A percentile compares a stretch with the other conserved stretches of the same genome.
Conservation (phyloP, 129 eudicot genomes). For the sunflower (Helianthus annuus) region HanXRQr2.0-SUNRISE NC_035444.2:32072201-32072700, state of each 20-base stretch:
- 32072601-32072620: constrained; percentile 12
- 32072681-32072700: neutral
- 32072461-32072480: neutral
- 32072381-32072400: constrained; percentile 97
- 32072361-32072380: constrained; percentile 77
- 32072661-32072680: too few relatives aligned
- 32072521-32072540: neutral
- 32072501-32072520: constrained; percentile 20
- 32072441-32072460: neutral
- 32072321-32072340: constrained; percentile 79
- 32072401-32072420: neutral
- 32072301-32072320: constrained; percentile 76
- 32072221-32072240: constrained; percentile 90
- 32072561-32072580: neutral
- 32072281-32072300: constrained; percentile 18
- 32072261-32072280: neutral
- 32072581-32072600: constrained; percentile 2
- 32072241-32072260: constrained; percentile 33
- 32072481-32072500: constrained; percentile 16
- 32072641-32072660: neutral
- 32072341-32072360: constrained; percentile 74
- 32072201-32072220: constrained; percentile 92
- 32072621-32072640: constrained; percentile 17
- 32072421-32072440: neutral
- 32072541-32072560: neutral